Evolutionary conservation across 805 yeast species (phyloP).

Genomic region (Starmerella etchellsii): DNA sequence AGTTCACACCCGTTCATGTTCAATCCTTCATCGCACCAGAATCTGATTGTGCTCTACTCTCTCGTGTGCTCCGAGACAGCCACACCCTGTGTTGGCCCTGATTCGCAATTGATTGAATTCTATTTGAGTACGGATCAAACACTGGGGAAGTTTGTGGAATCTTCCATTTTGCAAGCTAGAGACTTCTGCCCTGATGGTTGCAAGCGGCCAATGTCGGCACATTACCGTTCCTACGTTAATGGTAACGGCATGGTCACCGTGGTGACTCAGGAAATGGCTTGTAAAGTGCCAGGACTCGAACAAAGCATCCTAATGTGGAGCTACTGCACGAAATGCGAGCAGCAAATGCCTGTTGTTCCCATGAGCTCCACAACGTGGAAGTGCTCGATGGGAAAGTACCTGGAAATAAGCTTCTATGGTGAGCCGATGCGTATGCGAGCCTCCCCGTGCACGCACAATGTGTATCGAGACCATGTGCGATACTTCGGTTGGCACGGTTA

Average conservation of each 20-base stretch:
- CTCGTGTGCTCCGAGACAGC: constrained; percentile 72
- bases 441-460: constrained; percentile 67
- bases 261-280: constrained; percentile 47
- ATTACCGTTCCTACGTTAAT: constrained; percentile 77
- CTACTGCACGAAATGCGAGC: constrained; percentile 66
- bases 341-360: constrained; percentile 60
- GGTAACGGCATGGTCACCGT: constrained; percentile 75
- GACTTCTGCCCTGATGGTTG: constrained; percentile 71
- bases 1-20: constrained; percentile 42
- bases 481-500: constrained; percentile 72
- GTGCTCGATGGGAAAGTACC: constrained; percentile 82
- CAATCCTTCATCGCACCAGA: constrained; percentile 66
- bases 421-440: constrained; percentile 41
- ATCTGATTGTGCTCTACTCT: constrained; percentile 63
- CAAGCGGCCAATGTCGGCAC: constrained; percentile 55
- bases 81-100: constrained; percentile 90
- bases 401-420: constrained; percentile 77
- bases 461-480: constrained; percentile 66
- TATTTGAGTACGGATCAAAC: constrained; percentile 87
- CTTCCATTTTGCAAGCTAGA: constrained; percentile 52
- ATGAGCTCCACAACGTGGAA: constrained; percentile 83
- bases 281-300: constrained; percentile 45
- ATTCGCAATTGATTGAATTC: constrained; percentile 65
- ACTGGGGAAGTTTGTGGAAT: constrained; percentile 79
- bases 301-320: constrained; percentile 82